Evolutionary conservation across 1,284 basidiomycete species (phyloP).

Genomic region (Puccinia horiana): DNA sequence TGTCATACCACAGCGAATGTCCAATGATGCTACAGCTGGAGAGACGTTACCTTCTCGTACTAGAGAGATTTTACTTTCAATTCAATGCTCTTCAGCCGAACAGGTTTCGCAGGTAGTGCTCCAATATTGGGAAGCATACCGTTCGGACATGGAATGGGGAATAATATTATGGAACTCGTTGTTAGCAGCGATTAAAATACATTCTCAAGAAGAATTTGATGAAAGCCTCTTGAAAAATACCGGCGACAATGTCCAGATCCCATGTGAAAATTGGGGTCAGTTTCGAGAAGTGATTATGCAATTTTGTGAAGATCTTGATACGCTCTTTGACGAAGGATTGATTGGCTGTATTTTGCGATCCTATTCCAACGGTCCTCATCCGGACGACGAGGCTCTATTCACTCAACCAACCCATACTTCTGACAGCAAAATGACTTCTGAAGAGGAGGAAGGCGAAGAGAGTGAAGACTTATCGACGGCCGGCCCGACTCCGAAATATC

Average conservation of each 20-base stretch:
- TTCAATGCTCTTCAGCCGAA: constrained; percentile 34
- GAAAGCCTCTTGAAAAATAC: neutral
- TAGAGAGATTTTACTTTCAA: constrained; percentile 25
- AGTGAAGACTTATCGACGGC: constrained; percentile 22
- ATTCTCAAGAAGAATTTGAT: constrained; percentile 24
- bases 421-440: constrained; percentile 23
- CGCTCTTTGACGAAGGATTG: constrained; percentile 41
- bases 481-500: neutral
- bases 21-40: neutral
- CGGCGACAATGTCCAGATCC: neutral
- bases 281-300: constrained; percentile 32
- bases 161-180: constrained; percentile 42
- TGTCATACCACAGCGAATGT: constrained; percentile 6
- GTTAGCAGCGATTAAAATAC: constrained; percentile 19
- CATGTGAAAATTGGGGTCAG: neutral
- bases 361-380: constrained; percentile 23
- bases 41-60: constrained; percentile 32
- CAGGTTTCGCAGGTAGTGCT: constrained; percentile 22
- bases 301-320: constrained; percentile 43
- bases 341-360: constrained; percentile 13
- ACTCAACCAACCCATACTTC: neutral
- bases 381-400: constrained; percentile 29
- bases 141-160: constrained; percentile 39
- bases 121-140: constrained; percentile 42
- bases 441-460: constrained; percentile 48